Evolutionary conservation across 345 rosid species (phyloP), one percentile per base, ranked within the genome.

Genomic region (Salix suchowensis): DNA sequence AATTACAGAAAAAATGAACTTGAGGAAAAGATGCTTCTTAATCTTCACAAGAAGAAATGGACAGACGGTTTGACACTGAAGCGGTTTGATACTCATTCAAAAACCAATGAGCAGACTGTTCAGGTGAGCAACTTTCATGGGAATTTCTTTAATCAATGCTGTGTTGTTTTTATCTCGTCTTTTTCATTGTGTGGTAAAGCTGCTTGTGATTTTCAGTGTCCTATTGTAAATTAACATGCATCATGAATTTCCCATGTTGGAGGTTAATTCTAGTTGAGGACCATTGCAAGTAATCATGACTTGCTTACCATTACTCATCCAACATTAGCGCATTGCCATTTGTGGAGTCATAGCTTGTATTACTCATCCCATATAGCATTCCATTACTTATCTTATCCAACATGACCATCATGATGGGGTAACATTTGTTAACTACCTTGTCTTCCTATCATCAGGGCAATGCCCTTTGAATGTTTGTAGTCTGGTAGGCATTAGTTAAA

Each of bases 1-100:
- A 96, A 96, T 85, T 96, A 95, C 77, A 87, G 98, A 78, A 95
- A 93, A 86, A 93, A 95, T 77, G 98, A 95, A 80, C 97, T 95
- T 0, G 98, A 95, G 86, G 98, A 95, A 82, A 94, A 93, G 85
- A 95, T 95, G 98, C 87, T 95, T 62, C 90, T 95, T 54, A 93
- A 95, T 88, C 92, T 95, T 77, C 98, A 95, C 88, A 95, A 95
- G 86, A 96, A 96, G 95, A 96, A 96, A 77, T 96, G 99, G 99
- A 96, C 98, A 5, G 99, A 93, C 87, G 97, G 98, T 19, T 83
- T 96, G 83, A 94, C 97, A 3, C 97, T 96, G n/a, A 76, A 84
- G 64, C 89, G 88, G 65, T 93, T 94, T 78, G 99, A 96, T 84
- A 82, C 88, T 6, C 98, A 94, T 85, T 96, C 98, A 58, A 92